Conservation (phyloP, 495 filamentous ascomycete genomes). For the Aspergillus nanangensis region DNA sequence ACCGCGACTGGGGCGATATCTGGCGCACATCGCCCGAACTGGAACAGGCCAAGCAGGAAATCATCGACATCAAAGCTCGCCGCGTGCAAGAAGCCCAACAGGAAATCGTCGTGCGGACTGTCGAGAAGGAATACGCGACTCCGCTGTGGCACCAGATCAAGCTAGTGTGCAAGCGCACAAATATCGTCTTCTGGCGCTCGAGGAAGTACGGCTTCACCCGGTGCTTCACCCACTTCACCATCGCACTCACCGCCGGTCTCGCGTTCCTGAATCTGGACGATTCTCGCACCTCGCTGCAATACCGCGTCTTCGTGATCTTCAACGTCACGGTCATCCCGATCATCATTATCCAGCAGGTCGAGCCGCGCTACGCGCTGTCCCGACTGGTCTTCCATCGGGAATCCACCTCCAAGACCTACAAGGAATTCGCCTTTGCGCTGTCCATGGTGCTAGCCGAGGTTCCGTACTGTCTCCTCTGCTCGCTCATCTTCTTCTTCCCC, state of each 20-base stretch:
- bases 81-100: slow-evolving; percentile 46
- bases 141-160: slow-evolving; percentile 68
- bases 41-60: slow-evolving; percentile 59
- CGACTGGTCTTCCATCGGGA: slow-evolving; percentile 77
- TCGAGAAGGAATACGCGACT: slow-evolving; percentile 68
- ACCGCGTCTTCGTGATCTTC: slow-evolving; percentile 81
- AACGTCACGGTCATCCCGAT: slow-evolving; percentile 73
- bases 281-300: slow-evolving; percentile 64
- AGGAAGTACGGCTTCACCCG: slow-evolving; percentile 76
- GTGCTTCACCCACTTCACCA: slow-evolving; percentile 69
- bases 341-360: slow-evolving; percentile 71
- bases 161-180: slow-evolving; percentile 58
- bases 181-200: slow-evolving; percentile 67
- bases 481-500: slow-evolving; percentile 68
- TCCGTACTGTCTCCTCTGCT: slow-evolving; percentile 71
- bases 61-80: slow-evolving; percentile 60
- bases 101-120: slow-evolving; percentile 16
- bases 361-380: slow-evolving; percentile 72
- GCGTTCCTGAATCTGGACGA: slow-evolving; percentile 66
- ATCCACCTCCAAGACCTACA: slow-evolving; percentile 73
- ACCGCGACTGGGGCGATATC: slow-evolving; percentile 76
- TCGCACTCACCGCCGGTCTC: slow-evolving; percentile 70
- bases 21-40: slow-evolving; percentile 71
- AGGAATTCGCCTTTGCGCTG: slow-evolving; percentile 63
- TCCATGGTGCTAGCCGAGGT: slow-evolving; percentile 72